phyloP scores from a whole-genome alignment of 192 early-diverging fungal species.

The Linnemannia hyalina region DNA sequence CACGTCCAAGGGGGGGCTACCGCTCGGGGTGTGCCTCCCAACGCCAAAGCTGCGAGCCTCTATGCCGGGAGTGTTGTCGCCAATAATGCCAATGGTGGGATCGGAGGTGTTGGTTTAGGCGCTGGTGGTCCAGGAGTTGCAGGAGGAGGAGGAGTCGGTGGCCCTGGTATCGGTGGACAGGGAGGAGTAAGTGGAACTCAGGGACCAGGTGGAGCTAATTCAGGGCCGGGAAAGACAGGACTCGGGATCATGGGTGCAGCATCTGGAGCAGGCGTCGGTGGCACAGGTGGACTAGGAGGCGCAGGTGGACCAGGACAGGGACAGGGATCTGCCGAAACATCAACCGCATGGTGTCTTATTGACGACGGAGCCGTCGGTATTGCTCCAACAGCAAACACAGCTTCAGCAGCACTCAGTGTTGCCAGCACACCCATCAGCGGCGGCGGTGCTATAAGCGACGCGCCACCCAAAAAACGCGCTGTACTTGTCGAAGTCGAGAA shows the following conservation, averaged over 20 bases:
- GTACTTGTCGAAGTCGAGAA: constrained; percentile 66
- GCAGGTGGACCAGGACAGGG: constrained; percentile 6
- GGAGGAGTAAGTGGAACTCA: not conserved
- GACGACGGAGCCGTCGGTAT: constrained; percentile 40
- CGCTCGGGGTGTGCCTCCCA: constrained; percentile 25
- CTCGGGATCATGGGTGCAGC: constrained; percentile 30
- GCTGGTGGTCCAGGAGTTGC: not conserved
- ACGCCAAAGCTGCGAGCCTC: constrained; percentile 23
- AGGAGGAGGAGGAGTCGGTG: not conserved
- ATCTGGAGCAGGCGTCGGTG: constrained; percentile 15
- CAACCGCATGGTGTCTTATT: constrained; percentile 50
- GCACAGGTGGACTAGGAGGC: constrained; percentile 1
- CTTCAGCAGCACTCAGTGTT: constrained; percentile 13
- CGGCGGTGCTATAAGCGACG: not conserved
- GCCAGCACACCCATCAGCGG: constrained; percentile 5
- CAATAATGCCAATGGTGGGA: not conserved
- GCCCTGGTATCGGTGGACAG: not conserved
- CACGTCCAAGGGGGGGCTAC: constrained; percentile 52
- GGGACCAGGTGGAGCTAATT: not conserved
- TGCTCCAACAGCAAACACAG: not conserved
- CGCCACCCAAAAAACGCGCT: constrained; percentile 26
- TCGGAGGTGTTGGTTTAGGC: not conserved
- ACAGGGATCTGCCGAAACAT: constrained; percentile 24
- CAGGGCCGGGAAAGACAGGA: constrained; percentile 33
- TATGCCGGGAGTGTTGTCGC: constrained; percentile 8